Percentiles rank a stretch among this genome's conserved stretches.
These are phyloP conservation scores for Aspergillus panamensis DNA, from an alignment of 495 filamentous ascomycete genomes.

Conservation along the genomic window DNA sequence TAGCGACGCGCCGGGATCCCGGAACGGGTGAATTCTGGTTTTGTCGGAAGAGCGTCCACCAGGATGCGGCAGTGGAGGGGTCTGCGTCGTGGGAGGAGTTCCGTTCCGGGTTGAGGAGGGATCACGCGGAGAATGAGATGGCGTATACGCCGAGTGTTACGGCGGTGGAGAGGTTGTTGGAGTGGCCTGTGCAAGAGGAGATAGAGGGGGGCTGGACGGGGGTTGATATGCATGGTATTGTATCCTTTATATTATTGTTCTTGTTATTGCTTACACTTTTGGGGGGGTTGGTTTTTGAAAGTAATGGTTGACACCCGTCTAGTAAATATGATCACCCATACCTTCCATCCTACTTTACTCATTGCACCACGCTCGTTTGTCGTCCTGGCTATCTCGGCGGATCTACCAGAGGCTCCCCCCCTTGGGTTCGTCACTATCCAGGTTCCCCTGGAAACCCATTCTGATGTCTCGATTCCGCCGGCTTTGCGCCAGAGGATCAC, in stretches of 20 bases:
- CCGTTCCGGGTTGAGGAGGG: slow-evolving; percentile 50
- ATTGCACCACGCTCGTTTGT: slow-evolving; percentile 40
- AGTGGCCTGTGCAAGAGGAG: slow-evolving; percentile 46
- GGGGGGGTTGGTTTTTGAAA: slow-evolving; percentile 27
- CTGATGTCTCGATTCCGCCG: slow-evolving; percentile 27
- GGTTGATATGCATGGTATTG: slow-evolving; percentile 50
- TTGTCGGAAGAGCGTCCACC: slow-evolving; percentile 61
- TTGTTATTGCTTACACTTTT: slow-evolving; percentile 43
- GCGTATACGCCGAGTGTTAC: slow-evolving; percentile 69
- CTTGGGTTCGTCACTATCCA: slow-evolving; percentile 53
- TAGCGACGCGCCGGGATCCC: slow-evolving; percentile 42
- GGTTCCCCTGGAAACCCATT: slow-evolving; percentile 47
- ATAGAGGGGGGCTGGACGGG: slow-evolving; percentile 43
- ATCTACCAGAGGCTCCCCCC: slow-evolving; percentile 11
- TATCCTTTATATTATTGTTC: slow-evolving; percentile 10
- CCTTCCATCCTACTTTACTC: slow-evolving; percentile 32
- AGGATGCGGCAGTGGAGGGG: slow-evolving; percentile 47
- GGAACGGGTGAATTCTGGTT: slow-evolving; percentile 60
- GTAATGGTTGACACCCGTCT: slow-evolving; percentile 1
- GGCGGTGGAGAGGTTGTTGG: slow-evolving; percentile 48
- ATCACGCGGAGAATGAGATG: slow-evolving; percentile 66
- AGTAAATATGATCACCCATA: slow-evolving; percentile 46
- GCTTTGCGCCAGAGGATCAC: slow-evolving; percentile 31
- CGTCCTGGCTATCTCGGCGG: slow-evolving; percentile 35
- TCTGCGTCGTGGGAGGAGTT: slow-evolving; percentile 69